Percentiles rank a stretch among this genome's conserved stretches.
These are phyloP conservation scores for Agrocybe pediades DNA, from an alignment of 768 basidiomycete species.

Conservation along the genomic window DNA sequence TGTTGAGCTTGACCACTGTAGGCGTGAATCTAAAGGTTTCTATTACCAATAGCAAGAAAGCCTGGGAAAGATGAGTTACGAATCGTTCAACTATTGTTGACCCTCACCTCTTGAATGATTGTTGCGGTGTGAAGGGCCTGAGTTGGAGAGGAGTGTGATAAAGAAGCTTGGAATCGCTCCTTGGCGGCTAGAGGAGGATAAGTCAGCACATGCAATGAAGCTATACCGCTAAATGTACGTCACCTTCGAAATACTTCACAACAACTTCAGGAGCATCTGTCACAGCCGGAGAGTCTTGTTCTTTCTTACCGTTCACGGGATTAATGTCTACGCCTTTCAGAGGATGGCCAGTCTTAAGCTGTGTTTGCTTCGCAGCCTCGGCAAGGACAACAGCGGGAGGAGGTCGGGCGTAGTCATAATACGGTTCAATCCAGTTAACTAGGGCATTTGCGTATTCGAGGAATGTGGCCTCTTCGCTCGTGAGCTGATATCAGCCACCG, in stretches of 20 bases:
- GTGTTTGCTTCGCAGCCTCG: slow-evolving; percentile 72
- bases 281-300: slow-evolving; percentile 69
- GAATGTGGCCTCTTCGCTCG: slow-evolving; percentile 59
- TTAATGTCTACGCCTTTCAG: slow-evolving; percentile 62
- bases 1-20: slow-evolving; percentile 71
- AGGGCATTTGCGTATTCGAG: slow-evolving; percentile 62
- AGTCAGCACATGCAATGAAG: background rate
- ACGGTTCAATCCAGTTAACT: slow-evolving; percentile 76
- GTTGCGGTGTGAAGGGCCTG: slow-evolving; percentile 74
- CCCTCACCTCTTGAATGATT: slow-evolving; percentile 72
- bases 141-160: slow-evolving; percentile 43
- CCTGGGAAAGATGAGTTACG: slow-evolving; percentile 41
- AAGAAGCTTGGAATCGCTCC: slow-evolving; percentile 47
- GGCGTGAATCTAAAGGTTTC: slow-evolving; percentile 75
- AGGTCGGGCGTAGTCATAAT: slow-evolving; percentile 74
- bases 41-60: slow-evolving; percentile 69
- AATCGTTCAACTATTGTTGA: background rate
- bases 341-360: slow-evolving; percentile 70
- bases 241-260: slow-evolving; percentile 64
- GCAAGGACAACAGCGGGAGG: slow-evolving; percentile 69
- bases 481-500: slow-evolving; percentile 47
- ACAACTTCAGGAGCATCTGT: slow-evolving; percentile 61
- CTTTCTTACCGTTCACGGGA: slow-evolving; percentile 60
- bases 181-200: slow-evolving; percentile 47
- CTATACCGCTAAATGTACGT: slow-evolving; percentile 4